Conservation (phyloP, 768 basidiomycete species). For the Dentipellis sp. region DNA sequence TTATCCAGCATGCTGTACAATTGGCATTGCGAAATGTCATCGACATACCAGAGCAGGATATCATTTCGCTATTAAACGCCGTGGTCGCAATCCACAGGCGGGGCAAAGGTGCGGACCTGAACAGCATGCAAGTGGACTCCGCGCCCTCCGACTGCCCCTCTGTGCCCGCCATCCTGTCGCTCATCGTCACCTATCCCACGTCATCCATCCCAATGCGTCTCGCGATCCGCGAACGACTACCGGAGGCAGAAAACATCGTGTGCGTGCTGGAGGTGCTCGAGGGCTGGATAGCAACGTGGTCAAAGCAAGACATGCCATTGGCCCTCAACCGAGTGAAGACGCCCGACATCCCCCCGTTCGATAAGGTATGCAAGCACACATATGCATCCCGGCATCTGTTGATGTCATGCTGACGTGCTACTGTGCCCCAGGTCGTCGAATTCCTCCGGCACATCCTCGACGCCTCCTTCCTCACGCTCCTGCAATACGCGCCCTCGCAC, state of each 20-base stretch:
- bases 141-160: conserved; percentile 22
- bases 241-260: conserved; percentile 40
- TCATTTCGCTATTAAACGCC: conserved; percentile 42
- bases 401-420: background rate
- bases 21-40: conserved; percentile 43
- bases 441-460: conserved; percentile 66
- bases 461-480: conserved; percentile 56
- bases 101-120: conserved; percentile 8
- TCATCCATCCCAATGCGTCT: conserved; percentile 33
- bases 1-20: conserved; percentile 25
- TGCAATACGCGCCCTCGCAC: conserved; percentile 57
- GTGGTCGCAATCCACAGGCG: conserved; percentile 31
- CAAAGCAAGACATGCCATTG: conserved; percentile 25
- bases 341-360: conserved; percentile 18
- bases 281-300: conserved; percentile 36
- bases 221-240: conserved; percentile 42
- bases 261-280: conserved; percentile 38
- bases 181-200: conserved; percentile 31
- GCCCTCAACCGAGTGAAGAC: conserved; percentile 20
- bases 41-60: conserved; percentile 59
- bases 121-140: conserved; percentile 30
- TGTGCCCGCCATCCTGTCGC: conserved; percentile 27
- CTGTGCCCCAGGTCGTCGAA: conserved; percentile 34
- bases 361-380: conserved; percentile 8
- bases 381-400: background rate